A percentile compares a stretch with the other conserved stretches of the same genome.
Evolutionary conservation across 495 filamentous ascomycete genomes (phyloP).

Genomic region (Acidiella bohemica): DNA sequence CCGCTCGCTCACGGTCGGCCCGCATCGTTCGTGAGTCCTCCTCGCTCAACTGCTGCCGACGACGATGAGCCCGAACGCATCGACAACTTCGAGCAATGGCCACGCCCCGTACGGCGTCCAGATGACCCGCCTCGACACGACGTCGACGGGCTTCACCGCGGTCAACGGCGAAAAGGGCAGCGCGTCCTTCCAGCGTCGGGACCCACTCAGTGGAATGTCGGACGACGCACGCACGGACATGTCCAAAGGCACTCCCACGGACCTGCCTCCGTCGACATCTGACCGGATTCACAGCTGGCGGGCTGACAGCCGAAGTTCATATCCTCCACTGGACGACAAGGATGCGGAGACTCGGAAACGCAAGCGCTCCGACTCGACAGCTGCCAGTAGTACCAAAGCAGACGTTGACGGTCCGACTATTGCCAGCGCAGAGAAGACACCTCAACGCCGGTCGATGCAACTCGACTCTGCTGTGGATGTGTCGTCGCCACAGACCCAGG

Average conservation of each 20-base stretch:
- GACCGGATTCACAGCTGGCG: slow-evolving; percentile 9
- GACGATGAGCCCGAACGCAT: background rate
- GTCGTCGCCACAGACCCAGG: slow-evolving; percentile 2
- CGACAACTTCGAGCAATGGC: background rate
- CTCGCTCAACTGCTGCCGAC: no score
- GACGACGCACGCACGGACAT: no score
- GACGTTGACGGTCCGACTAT: background rate
- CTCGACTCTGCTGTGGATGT: slow-evolving; percentile 15
- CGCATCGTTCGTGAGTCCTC: no score
- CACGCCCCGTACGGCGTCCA: background rate
- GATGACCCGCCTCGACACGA: background rate
- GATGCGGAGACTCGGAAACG: background rate
- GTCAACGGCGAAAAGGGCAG: slow-evolving; percentile 17
- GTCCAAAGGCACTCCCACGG: no score
- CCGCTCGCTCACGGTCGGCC: background rate
- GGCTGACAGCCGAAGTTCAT: background rate
- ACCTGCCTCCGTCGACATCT: no score
- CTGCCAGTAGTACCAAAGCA: background rate
- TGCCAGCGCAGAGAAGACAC: background rate
- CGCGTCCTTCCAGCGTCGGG: no score
- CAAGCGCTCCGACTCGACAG: slow-evolving; percentile 3
- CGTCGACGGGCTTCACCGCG: slow-evolving; percentile 12
- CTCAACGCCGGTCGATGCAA: slow-evolving; percentile 2
- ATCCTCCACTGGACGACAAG: background rate
- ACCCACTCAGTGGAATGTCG: no score